A percentile compares a stretch with the other conserved stretches of the same genome.
Conservation (phyloP, 192 early-diverging fungal genomes). For the Funneliformis mosseae region DNA sequence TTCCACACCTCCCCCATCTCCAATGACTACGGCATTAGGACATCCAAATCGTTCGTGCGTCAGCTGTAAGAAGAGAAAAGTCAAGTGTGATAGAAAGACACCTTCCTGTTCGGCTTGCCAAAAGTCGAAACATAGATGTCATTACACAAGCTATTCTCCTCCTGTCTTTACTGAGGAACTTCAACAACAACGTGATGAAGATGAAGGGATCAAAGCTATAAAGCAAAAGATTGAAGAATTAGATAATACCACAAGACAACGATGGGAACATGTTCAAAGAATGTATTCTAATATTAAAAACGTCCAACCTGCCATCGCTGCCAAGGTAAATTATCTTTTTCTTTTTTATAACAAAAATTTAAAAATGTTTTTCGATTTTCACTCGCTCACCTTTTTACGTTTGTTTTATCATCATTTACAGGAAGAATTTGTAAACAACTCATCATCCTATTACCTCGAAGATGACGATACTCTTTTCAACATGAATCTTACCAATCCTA, state of each 20-base stretch:
- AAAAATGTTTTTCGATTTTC: background rate
- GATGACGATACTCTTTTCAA: background rate
- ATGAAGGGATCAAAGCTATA: background rate
- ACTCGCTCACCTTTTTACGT: background rate
- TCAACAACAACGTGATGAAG: background rate
- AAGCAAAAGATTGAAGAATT: conserved; percentile 11
- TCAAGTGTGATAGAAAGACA: conserved; percentile 31
- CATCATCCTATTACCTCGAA: background rate
- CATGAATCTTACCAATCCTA: background rate
- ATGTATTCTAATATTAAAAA: background rate
- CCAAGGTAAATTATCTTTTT: background rate
- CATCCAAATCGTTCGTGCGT: conserved; percentile 28
- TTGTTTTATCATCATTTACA: background rate
- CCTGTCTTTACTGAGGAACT: background rate
- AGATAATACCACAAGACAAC: background rate
- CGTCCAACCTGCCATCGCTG: background rate
- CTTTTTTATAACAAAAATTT: background rate
- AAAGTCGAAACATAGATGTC: conserved; percentile 26
- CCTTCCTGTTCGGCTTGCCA: conserved; percentile 23
- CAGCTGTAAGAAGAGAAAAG: conserved; percentile 25
- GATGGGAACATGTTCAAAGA: conserved; percentile 9
- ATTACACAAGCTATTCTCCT: conserved; percentile 31
- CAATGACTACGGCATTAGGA: conserved; percentile 6
- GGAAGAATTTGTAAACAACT: background rate
- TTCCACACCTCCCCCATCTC: background rate